Conservation (phyloP, 2,329 filamentous ascomycete species). For the Clonostachys chloroleuca region DNA sequence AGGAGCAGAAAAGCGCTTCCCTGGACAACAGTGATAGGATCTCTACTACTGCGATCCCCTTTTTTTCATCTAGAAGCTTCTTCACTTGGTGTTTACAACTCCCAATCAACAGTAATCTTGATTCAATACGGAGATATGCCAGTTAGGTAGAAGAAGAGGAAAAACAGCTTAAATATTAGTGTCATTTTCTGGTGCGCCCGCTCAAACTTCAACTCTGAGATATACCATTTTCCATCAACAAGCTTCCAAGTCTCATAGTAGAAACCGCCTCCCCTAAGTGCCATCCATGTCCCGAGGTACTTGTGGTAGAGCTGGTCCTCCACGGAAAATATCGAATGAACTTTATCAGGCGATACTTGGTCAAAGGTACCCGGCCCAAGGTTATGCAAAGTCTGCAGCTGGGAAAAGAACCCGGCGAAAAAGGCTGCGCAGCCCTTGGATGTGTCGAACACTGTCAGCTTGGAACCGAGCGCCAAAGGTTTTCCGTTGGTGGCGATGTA, state of each 20-base stretch:
- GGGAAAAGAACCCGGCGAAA: constrained; percentile 10
- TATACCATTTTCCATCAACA: constrained; percentile 13
- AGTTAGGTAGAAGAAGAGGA: too few species aligned
- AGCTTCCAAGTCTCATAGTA: constrained; percentile 14
- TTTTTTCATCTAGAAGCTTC: too few species aligned
- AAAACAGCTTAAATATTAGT: constrained; percentile 1
- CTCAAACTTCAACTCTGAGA: constrained; percentile 10
- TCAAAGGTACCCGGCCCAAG: constrained; percentile 13
- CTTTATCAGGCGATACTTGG: constrained; percentile 12
- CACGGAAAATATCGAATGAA: constrained; percentile 13
- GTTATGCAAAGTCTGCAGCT: constrained; percentile 13
- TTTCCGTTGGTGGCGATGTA: constrained; percentile 8
- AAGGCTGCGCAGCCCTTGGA: constrained; percentile 7
- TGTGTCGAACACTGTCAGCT: constrained; percentile 3
- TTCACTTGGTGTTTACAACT: too few species aligned
- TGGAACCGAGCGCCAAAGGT: background rate
- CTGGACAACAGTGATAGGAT: too few species aligned
- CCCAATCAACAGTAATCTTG: too few species aligned
- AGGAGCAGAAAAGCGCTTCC: too few species aligned
- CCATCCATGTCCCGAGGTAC: constrained; percentile 7
- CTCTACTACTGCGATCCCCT: too few species aligned
- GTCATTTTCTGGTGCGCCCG: constrained; percentile 12
- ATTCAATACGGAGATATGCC: too few species aligned
- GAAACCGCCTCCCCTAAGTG: constrained; percentile 13
- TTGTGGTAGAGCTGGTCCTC: constrained; percentile 11